A percentile compares a stretch with the other conserved stretches of the same genome.
Conservation (phyloP, 805 yeast genomes). For the Wickerhamiella azyma region DNA sequence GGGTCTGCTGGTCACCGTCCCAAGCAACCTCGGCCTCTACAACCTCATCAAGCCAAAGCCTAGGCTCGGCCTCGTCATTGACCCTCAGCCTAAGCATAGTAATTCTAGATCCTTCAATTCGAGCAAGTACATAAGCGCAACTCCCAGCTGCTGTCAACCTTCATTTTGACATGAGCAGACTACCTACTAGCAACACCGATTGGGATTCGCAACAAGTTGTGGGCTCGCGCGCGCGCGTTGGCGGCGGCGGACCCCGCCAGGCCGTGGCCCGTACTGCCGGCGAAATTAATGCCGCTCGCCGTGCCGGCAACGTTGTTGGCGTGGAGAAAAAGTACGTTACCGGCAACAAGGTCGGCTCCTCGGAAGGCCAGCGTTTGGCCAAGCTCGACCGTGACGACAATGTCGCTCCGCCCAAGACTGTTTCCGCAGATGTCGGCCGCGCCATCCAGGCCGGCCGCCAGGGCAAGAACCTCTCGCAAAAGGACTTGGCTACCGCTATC, state of each 20-base stretch:
- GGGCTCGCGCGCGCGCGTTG: constrained; percentile 78
- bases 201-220: constrained; percentile 89
- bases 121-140: neutral
- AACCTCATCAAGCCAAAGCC: constrained; percentile 1
- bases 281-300: constrained; percentile 84
- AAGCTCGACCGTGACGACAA: constrained; percentile 89
- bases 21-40: neutral
- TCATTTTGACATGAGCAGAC: constrained; percentile 16
- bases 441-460: constrained; percentile 75
- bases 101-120: constrained; percentile 1
- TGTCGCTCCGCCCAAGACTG: constrained; percentile 81
- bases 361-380: constrained; percentile 91
- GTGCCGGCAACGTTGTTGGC: constrained; percentile 76
- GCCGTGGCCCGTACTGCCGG: constrained; percentile 65
- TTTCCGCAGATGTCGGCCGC: constrained; percentile 74
- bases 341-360: constrained; percentile 45
- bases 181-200: constrained; percentile 32
- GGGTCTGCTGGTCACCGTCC: neutral
- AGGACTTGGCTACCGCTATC: constrained; percentile 88
- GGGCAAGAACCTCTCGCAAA: constrained; percentile 81
- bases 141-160: neutral
- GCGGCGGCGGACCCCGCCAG: constrained; percentile 70
- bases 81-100: constrained; percentile 1
- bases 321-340: constrained; percentile 85
- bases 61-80: neutral